phyloP scores from a whole-genome alignment of 129 eudicot genomes.

The Flaveria ramosissima region DNA sequence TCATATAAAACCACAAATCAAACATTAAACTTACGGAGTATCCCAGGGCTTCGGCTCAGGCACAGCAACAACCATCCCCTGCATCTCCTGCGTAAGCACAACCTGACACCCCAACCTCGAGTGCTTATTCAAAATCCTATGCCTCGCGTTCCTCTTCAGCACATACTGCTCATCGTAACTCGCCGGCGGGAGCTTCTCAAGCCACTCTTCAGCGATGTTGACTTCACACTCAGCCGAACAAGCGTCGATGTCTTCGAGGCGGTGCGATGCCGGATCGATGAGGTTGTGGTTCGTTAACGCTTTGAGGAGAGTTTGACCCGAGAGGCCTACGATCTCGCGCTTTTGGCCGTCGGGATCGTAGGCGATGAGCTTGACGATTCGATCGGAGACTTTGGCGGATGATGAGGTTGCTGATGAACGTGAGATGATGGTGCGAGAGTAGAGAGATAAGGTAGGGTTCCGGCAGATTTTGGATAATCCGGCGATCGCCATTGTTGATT shows the following conservation, averaged over 20 bases:
- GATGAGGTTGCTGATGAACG: conserved; percentile 56
- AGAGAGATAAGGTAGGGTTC: conserved; percentile 51
- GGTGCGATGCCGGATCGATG: conserved; percentile 92
- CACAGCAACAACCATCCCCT: conserved; percentile 97
- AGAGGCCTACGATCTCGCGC: conserved; percentile 71
- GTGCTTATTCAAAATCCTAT: conserved; percentile 75
- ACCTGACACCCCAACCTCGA: conserved; percentile 96
- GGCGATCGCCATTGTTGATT: conserved; percentile 77
- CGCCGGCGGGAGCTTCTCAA: conserved; percentile 70
- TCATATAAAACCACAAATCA: background rate
- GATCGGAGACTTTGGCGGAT: conserved; percentile 84
- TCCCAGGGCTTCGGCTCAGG: conserved; percentile 98
- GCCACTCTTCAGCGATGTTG: conserved; percentile 93
- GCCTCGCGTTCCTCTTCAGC: conserved; percentile 70
- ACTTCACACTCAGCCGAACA: conserved; percentile 99
- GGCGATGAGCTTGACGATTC: conserved; percentile 75
- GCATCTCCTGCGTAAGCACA: conserved; percentile 65
- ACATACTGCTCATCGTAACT: conserved; percentile 86
- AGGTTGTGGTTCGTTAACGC: conserved; percentile 66
- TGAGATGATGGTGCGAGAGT: conserved; percentile 45
- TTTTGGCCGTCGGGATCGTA: conserved; percentile 77
- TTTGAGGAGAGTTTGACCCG: conserved; percentile 85
- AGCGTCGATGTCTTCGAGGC: conserved; percentile 94
- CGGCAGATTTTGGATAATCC: conserved; percentile 51
- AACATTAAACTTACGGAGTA: conserved; percentile 52